Percentiles rank a stretch among this genome's conserved stretches.
Conservation (phyloP, 106 monocot genomes). For the Agapanthus africanus region DNA sequence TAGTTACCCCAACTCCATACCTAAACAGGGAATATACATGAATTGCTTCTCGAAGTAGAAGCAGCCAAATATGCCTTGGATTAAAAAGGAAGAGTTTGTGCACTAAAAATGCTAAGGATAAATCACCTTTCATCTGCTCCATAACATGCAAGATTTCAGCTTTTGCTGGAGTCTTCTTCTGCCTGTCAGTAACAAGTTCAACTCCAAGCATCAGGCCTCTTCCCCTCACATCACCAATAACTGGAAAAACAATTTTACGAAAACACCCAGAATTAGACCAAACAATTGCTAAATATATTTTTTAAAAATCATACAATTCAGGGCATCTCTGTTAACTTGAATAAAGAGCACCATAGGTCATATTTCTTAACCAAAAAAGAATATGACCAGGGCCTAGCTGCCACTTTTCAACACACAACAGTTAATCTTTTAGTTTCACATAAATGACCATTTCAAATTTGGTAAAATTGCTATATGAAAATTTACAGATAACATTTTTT, state of each 20-base stretch:
- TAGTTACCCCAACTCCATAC: no score
- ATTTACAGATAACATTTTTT: no score
- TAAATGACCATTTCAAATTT: no score
- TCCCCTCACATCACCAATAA: conserved; percentile 94
- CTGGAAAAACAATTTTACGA: conserved; percentile 32
- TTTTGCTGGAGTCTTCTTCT: conserved; percentile 75
- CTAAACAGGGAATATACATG: neutral
- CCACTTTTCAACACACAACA: neutral
- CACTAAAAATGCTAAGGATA: conserved; percentile 19
- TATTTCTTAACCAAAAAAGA: neutral
- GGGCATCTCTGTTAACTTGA: no score
- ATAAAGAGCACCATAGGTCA: neutral
- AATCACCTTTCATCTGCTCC: conserved; percentile 86
- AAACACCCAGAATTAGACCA: neutral
- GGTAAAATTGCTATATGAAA: no score
- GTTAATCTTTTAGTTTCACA: no score
- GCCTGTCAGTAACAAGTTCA: conserved; percentile 67
- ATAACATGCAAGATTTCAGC: conserved; percentile 64
- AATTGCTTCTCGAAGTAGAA: neutral
- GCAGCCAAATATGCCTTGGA: neutral
- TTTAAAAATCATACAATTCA: neutral
- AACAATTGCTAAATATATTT: neutral
- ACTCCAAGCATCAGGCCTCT: conserved; percentile 89
- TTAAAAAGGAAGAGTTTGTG: no score
- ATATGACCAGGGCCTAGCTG: neutral